Evolutionary conservation across 805 yeast species (phyloP), one percentile per base, ranked within the genome.

Genomic region (Hanseniaspora guilliermondii): DNA sequence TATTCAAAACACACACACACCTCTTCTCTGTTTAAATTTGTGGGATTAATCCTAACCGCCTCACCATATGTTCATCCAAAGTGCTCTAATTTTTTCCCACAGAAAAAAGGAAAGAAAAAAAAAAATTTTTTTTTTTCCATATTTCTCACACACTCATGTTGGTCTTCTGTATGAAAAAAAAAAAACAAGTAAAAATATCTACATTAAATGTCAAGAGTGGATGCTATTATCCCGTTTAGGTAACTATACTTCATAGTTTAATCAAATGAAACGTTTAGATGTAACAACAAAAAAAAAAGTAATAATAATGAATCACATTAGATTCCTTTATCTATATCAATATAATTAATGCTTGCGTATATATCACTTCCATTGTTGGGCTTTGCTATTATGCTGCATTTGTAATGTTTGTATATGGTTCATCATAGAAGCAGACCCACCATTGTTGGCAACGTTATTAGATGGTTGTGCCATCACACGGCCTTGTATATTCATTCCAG

Each of bases 351-450:
- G 3, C n/a, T 5, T 6, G 3, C 3, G 3, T 30, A 30, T 30
- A 30, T 30, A 37, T 49, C 32, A 47, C 42, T 49, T 36, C 53
- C 53, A 49, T 32, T 49, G 53, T 32, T 32, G 48, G 22, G 32
- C 44, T 8, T 50, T 50, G 36, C 25, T 47, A 22, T 50, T 50
- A 33, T 50, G 54, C 22, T 41, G 54, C 36, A 50, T 50, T 50
- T 50, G 54, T 21, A 50, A 14, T 6, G 44, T 50, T 32, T 41
- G 48, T n/a, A 50, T 24, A 12, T 50, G 54, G 30, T 50, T 50
- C 25, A 50, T 45, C 46, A 50, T 50, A 11, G 48, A 42, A 24
- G 44, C 44, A 22, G 45, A 40, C 14, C 24, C 27, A 25, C 37
- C 24, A 19, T 35, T 42, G 30, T 32, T 49, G 9, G 38, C 33